These are phyloP conservation scores for Chlorella ohadii DNA, from an alignment of 139 green algal species.

Conservation along the genomic window DNA sequence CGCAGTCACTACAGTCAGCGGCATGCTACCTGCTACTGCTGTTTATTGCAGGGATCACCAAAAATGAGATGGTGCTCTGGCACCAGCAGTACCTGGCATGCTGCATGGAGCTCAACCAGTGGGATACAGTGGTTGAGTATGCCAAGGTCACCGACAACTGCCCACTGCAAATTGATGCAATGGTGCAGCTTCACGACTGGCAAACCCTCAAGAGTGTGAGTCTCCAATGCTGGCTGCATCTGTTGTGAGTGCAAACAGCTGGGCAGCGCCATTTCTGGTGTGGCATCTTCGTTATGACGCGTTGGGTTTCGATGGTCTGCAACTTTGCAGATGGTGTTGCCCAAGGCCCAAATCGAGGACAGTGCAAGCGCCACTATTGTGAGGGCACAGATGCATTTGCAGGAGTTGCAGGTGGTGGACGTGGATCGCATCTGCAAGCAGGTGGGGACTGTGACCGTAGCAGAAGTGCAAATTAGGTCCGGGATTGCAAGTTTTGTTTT, in stretches of 20 bases:
- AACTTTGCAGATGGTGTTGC: constrained; percentile 49
- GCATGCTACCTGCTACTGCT: not conserved
- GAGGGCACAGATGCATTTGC: constrained; percentile 76
- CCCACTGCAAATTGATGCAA: constrained; percentile 77
- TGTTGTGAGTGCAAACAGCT: not conserved
- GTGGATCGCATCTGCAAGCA: constrained; percentile 54
- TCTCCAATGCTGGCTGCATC: not conserved
- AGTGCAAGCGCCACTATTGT: constrained; percentile 73
- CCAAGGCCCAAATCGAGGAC: constrained; percentile 78
- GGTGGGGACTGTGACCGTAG: constrained; percentile 14
- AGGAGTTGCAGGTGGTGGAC: constrained; percentile 70
- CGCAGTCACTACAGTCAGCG: too few species aligned
- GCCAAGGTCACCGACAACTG: constrained; percentile 75
- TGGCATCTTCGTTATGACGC: too few species aligned
- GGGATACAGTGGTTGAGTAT: constrained; percentile 92
- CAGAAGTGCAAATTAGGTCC: too few species aligned
- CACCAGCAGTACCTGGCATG: constrained; percentile 88
- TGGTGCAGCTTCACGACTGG: constrained; percentile 92
- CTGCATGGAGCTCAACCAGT: constrained; percentile 90
- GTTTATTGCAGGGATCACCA: constrained; percentile 36
- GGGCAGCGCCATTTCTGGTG: too few species aligned
- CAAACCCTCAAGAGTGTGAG: constrained; percentile 62
- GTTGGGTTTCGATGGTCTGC: not conserved
- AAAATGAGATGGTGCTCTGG: constrained; percentile 85
- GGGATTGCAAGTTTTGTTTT: too few species aligned